Evolutionary conservation across 768 basidiomycete species (phyloP).

Genomic region (Leccinum uliginosum): DNA sequence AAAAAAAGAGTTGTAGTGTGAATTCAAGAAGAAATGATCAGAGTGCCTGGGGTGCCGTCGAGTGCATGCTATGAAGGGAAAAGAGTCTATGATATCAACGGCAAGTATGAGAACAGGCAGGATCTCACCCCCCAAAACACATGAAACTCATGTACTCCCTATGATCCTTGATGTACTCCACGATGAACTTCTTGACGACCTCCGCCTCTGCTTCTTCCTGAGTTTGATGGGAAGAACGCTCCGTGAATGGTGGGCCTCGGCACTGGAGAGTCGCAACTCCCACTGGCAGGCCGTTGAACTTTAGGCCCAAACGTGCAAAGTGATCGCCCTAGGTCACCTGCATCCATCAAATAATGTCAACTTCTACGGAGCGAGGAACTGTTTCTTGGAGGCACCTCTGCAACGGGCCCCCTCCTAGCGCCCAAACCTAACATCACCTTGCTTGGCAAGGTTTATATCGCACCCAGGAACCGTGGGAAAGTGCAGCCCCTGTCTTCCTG

Average conservation of each 20-base stretch:
- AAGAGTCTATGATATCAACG: too few species aligned
- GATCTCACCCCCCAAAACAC: slow-evolving; percentile 57
- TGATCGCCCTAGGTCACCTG: slow-evolving; percentile 54
- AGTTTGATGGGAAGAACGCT: slow-evolving; percentile 36
- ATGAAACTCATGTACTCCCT: slow-evolving; percentile 38
- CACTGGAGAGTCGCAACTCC: slow-evolving; percentile 46
- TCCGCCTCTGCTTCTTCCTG: slow-evolving; percentile 28
- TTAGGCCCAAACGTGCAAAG: slow-evolving; percentile 54
- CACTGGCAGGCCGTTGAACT: slow-evolving; percentile 49
- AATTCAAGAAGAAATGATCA: too few species aligned
- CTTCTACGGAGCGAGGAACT: slow-evolving; percentile 41
- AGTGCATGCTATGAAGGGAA: too few species aligned
- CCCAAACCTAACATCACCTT: slow-evolving; percentile 69
- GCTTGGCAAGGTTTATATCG: too few species aligned
- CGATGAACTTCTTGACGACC: slow-evolving; percentile 38
- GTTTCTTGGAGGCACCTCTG: slow-evolving; percentile 57
- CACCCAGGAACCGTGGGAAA: too few species aligned
- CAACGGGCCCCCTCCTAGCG: slow-evolving; percentile 58
- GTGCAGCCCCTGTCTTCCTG: too few species aligned
- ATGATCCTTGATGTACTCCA: slow-evolving; percentile 38
- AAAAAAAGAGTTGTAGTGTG: too few species aligned
- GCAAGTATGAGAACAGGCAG: too few species aligned
- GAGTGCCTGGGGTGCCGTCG: too few species aligned
- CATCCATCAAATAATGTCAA: slow-evolving; percentile 62
- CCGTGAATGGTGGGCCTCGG: slow-evolving; percentile 55